These are phyloP conservation scores for Neocallimastix lanati DNA, from an alignment of 192 early-diverging fungal species.

Conservation along the genomic window DNA sequence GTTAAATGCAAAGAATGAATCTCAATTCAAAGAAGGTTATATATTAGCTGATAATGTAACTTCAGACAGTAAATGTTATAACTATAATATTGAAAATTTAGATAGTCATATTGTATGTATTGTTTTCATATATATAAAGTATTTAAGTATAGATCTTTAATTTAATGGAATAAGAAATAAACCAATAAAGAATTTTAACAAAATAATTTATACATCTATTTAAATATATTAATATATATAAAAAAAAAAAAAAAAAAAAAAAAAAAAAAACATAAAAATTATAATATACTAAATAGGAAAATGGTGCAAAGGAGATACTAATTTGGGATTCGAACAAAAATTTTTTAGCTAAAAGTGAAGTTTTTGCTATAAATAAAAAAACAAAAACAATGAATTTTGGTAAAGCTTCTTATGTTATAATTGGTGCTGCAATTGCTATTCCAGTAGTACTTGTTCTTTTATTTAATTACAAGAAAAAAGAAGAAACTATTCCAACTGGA, in stretches of 20 bases:
- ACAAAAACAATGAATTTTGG: neutral
- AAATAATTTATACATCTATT: too few relatives aligned
- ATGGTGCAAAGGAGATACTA: neutral
- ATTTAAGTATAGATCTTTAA: too few relatives aligned
- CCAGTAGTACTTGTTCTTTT: neutral
- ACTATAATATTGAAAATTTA: neutral
- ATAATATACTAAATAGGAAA: neutral
- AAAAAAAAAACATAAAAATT: too few relatives aligned
- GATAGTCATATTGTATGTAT: neutral
- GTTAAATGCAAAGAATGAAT: neutral
- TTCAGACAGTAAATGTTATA: neutral
- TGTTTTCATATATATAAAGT: too few relatives aligned
- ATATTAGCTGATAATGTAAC: neutral
- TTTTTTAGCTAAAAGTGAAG: neutral
- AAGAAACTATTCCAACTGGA: neutral
- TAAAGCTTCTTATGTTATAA: neutral
- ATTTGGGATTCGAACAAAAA: neutral
- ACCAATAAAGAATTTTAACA: too few relatives aligned
- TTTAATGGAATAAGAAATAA: too few relatives aligned
- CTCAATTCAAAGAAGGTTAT: neutral
- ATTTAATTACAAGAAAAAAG: neutral
- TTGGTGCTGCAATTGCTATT: neutral
- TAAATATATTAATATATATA: too few relatives aligned
- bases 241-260: too few relatives aligned
- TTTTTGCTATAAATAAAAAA: neutral